Conservation (phyloP, 495 filamentous ascomycete species). For the Lasiosphaeris hirsuta region DNA sequence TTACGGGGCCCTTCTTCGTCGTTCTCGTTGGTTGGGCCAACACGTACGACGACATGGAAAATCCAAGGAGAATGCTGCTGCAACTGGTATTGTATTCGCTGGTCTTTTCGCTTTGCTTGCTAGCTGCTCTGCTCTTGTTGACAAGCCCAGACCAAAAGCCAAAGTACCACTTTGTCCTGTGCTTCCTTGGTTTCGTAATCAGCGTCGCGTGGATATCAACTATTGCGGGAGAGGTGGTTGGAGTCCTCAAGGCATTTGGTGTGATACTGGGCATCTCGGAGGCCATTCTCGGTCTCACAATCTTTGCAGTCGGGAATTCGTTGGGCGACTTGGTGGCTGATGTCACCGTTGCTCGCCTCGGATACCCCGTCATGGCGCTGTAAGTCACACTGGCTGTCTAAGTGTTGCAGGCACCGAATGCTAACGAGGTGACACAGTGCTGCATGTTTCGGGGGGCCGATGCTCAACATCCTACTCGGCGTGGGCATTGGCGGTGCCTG, state of each 20-base stretch:
- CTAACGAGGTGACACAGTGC: conserved; percentile 38
- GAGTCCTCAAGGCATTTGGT: conserved; percentile 88
- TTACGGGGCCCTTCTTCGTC: conserved; percentile 83
- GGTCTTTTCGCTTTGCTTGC: conserved; percentile 61
- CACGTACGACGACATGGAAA: conserved; percentile 48
- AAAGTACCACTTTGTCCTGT: conserved; percentile 68
- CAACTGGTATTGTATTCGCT: conserved; percentile 65
- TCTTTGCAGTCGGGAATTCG: conserved; percentile 96
- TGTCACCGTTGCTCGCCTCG: conserved; percentile 86
- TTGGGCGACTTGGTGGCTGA: conserved; percentile 93
- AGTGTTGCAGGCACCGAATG: background rate
- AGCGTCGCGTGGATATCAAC: conserved; percentile 94
- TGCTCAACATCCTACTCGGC: conserved; percentile 95
- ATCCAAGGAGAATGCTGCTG: conserved; percentile 45
- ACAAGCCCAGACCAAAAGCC: conserved; percentile 59
- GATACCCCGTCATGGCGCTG: conserved; percentile 96
- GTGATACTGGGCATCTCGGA: conserved; percentile 92
- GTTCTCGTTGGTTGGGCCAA: conserved; percentile 75
- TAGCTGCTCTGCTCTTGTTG: conserved; percentile 59
- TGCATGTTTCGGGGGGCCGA: conserved; percentile 94
- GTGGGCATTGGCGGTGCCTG: conserved; percentile 86
- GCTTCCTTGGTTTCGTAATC: conserved; percentile 88
- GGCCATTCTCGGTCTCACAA: conserved; percentile 90
- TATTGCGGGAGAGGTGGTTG: conserved; percentile 94
- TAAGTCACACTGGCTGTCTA: conserved; percentile 32